A percentile compares a stretch with the other conserved stretches of the same genome.
Evolutionary conservation across 1,284 basidiomycete genomes (phyloP).

Genomic region (Bondarzewia mesenterica): DNA sequence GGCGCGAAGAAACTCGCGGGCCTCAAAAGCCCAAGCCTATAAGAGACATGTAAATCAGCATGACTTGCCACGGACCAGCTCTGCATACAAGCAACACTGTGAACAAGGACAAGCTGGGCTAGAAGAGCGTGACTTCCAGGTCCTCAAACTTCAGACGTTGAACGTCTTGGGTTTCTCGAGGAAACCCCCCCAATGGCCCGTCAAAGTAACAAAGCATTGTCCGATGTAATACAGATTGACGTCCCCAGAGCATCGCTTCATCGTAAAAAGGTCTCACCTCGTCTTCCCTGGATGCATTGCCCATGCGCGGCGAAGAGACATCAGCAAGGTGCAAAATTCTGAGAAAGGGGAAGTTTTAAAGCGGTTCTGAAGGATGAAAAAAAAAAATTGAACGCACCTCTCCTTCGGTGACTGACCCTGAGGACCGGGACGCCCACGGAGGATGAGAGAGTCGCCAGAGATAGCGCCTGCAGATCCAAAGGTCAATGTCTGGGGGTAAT

Average conservation of each 20-base stretch:
- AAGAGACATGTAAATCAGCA: no score
- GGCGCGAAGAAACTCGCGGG: slow-evolving; percentile 85
- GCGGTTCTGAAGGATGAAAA: no score
- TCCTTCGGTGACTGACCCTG: slow-evolving; percentile 86
- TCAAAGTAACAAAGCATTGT: no score
- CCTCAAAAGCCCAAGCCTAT: slow-evolving; percentile 86
- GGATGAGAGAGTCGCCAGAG: slow-evolving; percentile 82
- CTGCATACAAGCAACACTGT: slow-evolving; percentile 2
- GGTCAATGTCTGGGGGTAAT: no score
- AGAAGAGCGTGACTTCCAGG: no score
- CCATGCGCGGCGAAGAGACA: slow-evolving; percentile 73
- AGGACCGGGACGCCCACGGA: slow-evolving; percentile 68
- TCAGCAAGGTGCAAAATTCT: slow-evolving; percentile 86
- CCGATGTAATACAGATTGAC: no score
- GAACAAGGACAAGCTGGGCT: neutral
- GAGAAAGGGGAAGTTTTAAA: slow-evolving; percentile 8
- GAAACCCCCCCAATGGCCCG: no score
- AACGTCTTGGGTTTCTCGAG: no score
- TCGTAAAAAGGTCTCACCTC: slow-evolving; percentile 46
- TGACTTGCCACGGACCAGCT: no score
- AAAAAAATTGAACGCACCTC: slow-evolving; percentile 41
- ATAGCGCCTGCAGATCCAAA: slow-evolving; percentile 57
- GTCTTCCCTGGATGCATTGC: slow-evolving; percentile 75
- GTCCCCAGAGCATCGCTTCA: no score
- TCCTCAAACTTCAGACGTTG: no score